phyloP scores from a whole-genome alignment of 2,329 filamentous ascomycete species.

The Neocatenulostroma microsporum region DNA sequence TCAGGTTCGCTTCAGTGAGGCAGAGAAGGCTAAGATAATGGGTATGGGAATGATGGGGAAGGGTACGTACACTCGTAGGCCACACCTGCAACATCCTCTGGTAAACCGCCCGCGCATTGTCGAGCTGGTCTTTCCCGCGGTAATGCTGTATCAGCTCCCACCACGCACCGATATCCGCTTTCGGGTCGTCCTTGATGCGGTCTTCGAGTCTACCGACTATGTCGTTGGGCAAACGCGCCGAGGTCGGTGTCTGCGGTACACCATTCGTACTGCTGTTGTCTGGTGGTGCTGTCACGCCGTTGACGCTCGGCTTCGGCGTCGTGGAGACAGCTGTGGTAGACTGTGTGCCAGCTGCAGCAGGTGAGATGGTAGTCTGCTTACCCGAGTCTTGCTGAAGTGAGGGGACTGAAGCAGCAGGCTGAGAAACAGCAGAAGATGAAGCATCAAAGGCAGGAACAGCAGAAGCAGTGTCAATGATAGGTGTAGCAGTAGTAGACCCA shows the following conservation, averaged over 20 bases:
- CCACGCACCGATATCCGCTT: conserved; percentile 90
- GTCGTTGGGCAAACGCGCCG: conserved; percentile 60
- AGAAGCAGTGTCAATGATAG: conserved; percentile 19
- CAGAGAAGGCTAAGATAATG: neutral
- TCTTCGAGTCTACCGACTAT: conserved; percentile 76
- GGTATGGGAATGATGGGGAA: conserved; percentile 1
- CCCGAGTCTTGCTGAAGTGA: conserved; percentile 21
- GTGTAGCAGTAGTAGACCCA: conserved; percentile 25
- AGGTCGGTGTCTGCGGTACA: conserved; percentile 9
- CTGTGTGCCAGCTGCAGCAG: conserved; percentile 33
- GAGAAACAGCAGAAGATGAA: conserved; percentile 18
- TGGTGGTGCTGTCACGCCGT: conserved; percentile 3
- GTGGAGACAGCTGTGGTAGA: conserved; percentile 1
- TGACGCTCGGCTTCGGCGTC: conserved; percentile 6
- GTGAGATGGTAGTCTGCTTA: conserved; percentile 36
- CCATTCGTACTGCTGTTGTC: conserved; percentile 7
- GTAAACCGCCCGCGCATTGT: conserved; percentile 72
- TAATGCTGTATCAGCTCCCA: conserved; percentile 77
- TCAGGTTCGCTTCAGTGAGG: conserved; percentile 1
- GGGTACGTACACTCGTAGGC: conserved; percentile 71
- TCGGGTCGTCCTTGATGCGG: conserved; percentile 82
- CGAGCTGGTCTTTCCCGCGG: conserved; percentile 69
- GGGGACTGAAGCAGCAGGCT: conserved; percentile 21
- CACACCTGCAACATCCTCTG: conserved; percentile 83
- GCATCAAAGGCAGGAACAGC: conserved; percentile 21